These are phyloP conservation scores for Gossypium raimondii DNA, from an alignment of 345 rosid species.

Conservation along the genomic window DNA sequence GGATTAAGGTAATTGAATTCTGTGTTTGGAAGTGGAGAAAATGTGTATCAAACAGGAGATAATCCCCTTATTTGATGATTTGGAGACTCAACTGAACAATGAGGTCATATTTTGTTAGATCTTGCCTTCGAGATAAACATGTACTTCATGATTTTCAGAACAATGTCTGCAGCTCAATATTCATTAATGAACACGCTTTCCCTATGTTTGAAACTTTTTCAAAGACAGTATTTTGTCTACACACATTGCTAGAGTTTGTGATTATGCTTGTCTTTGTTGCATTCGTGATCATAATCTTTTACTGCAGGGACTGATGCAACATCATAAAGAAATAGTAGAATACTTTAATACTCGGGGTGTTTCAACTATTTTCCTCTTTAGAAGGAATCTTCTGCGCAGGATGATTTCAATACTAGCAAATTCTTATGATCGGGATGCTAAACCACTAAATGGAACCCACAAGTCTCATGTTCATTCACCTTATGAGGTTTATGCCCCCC, in stretches of 20 bases:
- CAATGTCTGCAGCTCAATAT: not conserved
- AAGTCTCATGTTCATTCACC: constrained; percentile 96
- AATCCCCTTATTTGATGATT: not conserved
- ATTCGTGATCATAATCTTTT: not conserved
- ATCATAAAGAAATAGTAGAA: constrained; percentile 75
- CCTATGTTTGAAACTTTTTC: not conserved
- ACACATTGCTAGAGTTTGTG: not conserved
- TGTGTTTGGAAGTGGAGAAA: not conserved
- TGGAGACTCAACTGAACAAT: not conserved
- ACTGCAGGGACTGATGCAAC: constrained; percentile 79
- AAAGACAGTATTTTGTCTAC: not conserved
- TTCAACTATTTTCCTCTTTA: constrained; percentile 82
- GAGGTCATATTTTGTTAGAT: not conserved
- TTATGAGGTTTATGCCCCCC: constrained; percentile 52
- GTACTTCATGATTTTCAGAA: constrained; percentile 3
- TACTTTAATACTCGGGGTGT: constrained; percentile 83
- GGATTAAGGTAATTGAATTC: not conserved
- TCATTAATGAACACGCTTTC: not conserved
- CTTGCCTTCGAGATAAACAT: not conserved
- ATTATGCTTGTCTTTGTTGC: not conserved
- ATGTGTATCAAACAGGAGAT: not conserved
- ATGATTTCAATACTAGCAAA: constrained; percentile 95
- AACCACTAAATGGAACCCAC: constrained; percentile 85
- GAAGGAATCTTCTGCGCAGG: constrained; percentile 88
- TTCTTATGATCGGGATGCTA: constrained; percentile 74